Evolutionary conservation across 2,329 filamentous ascomycete species (phyloP), one percentile per base, ranked within the genome.

Genomic region (Alternaria sp.): DNA sequence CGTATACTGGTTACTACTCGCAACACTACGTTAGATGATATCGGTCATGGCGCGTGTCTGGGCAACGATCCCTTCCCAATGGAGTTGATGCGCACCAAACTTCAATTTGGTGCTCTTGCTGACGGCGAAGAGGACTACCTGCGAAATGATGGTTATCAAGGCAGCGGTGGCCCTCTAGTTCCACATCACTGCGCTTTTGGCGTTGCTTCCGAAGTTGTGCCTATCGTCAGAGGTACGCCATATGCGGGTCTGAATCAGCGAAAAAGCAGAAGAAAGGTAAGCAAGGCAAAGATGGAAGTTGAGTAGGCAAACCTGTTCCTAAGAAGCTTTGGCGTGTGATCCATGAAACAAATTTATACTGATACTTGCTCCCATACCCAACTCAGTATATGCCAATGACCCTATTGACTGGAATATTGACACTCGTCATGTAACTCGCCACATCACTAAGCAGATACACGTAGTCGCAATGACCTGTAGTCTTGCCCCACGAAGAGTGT

Each of bases 21-120:
- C 3, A 78, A 78, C 32, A 69, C 70, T 1, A 78, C 76, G 3
- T 53, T 78, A 11, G 75, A 79, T 36, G 69, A 77, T 25, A 75
- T 79, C 40, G 76, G 74, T 79, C 71, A 81, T 52, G 72, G 78
- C n/a, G 72, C 78, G 2, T 80, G 78, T 64, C 60, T 80, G 6
- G 79, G 78, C 0, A 79, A 79, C 16, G 76, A 80, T 45, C 79
- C 79, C 0, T 79, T 80, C 45, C 78, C 78, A 0, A 61, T 68
- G 54, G 78, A 79, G 51, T 67, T 80, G 6, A 74, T 78, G 71
- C 64, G 73, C 16, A 79, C 74, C 10, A 62, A 72, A 22, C 60
- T 81, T 10, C 70, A 75, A 38, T 80, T 81, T 46, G 79, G 78
- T 7, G 78, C 79, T 2, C 62, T 81, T 28, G 68, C 69, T 12